phyloP scores from a whole-genome alignment of 257 asterid species.

The Nemophila menziesii region DNA sequence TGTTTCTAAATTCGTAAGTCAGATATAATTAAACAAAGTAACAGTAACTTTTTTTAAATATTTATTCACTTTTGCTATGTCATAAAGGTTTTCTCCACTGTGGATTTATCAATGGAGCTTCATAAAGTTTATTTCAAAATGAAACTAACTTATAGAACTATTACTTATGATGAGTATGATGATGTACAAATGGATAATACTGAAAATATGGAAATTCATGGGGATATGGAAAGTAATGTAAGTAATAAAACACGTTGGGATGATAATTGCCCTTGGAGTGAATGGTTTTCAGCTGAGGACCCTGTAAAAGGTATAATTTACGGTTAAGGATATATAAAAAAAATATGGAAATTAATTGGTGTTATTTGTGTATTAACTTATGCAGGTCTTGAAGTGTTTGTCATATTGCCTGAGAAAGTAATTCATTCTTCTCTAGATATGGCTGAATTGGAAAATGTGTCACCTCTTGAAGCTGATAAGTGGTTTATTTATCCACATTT shows the following conservation, averaged over 20 bases:
- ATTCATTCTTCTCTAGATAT: slow-evolving; percentile 70
- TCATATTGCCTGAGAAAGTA: slow-evolving; percentile 61
- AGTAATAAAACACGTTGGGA: slow-evolving; percentile 65
- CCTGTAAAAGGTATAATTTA: slow-evolving; percentile 53
- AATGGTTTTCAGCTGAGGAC: slow-evolving; percentile 92
- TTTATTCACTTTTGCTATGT: not conserved
- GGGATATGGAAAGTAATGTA: slow-evolving; percentile 33
- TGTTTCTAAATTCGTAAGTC: slow-evolving; percentile 77
- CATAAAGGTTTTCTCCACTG: slow-evolving; percentile 57
- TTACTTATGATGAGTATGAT: slow-evolving; percentile 48
- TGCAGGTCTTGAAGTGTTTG: slow-evolving; percentile 64
- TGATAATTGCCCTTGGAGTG: slow-evolving; percentile 86
- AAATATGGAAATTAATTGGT: not conserved
- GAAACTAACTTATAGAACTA: slow-evolving; percentile 77
- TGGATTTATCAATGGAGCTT: slow-evolving; percentile 80
- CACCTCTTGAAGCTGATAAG: slow-evolving; percentile 75
- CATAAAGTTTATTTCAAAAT: slow-evolving; percentile 66
- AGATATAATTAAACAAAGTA: too few species aligned
- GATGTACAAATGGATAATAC: slow-evolving; percentile 34
- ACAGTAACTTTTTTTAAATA: too few species aligned
- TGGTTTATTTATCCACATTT: slow-evolving; percentile 68
- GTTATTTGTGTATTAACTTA: slow-evolving; percentile 6
- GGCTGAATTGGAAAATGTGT: slow-evolving; percentile 86
- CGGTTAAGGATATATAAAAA: not conserved
- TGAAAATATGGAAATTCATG: slow-evolving; percentile 35